Conservation (phyloP, 129 eudicot genomes). For the Flaveria robusta region DNA sequence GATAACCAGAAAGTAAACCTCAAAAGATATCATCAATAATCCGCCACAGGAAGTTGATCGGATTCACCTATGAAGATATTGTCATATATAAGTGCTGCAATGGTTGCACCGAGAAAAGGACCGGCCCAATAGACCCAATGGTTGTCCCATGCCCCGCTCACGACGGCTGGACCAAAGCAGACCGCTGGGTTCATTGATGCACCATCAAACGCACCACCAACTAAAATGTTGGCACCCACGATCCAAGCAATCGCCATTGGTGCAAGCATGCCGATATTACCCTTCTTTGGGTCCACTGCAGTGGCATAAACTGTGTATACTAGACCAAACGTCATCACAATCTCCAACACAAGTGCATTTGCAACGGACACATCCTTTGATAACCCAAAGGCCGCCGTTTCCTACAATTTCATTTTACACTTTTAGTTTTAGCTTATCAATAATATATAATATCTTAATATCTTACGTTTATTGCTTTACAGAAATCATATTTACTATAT, state of each 20-base stretch:
- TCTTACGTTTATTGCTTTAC: too few relatives aligned
- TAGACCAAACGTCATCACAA: conserved; percentile 67
- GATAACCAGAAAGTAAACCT: not conserved
- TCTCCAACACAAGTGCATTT: conserved; percentile 62
- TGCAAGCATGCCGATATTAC: conserved; percentile 55
- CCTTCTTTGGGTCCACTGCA: conserved; percentile 74
- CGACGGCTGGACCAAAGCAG: conserved; percentile 68
- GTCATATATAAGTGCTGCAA: conserved; percentile 58
- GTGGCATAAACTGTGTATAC: conserved; percentile 67
- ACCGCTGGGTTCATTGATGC: conserved; percentile 81
- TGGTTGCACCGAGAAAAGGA: conserved; percentile 56
- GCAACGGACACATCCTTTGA: conserved; percentile 44
- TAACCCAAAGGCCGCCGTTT: conserved; percentile 52
- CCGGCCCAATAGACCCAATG: conserved; percentile 77
- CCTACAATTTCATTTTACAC: conserved; percentile 36
- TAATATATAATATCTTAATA: too few relatives aligned
- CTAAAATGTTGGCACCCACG: conserved; percentile 74
- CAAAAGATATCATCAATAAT: conserved; percentile 30
- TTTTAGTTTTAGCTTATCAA: not conserved
- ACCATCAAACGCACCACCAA: conserved; percentile 68
- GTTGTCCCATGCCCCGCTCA: conserved; percentile 58
- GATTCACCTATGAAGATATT: conserved; percentile 43
- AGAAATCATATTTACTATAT: not conserved
- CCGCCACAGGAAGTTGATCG: conserved; percentile 52
- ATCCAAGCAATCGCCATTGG: conserved; percentile 71